Evolutionary conservation across 805 yeast genomes (phyloP), one percentile per base, ranked within the genome.

Genomic region (Candida saitoana): DNA sequence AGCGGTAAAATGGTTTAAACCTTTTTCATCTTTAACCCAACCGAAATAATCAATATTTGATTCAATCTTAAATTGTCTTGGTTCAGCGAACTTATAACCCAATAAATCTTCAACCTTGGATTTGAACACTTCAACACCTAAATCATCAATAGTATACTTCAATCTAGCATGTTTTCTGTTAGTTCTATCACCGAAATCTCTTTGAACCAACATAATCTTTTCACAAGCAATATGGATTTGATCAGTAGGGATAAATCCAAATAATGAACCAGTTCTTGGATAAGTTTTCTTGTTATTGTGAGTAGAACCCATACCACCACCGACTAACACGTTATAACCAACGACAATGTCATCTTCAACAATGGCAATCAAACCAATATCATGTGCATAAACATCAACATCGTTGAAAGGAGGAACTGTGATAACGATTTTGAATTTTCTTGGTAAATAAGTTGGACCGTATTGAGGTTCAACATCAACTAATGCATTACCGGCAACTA

Each of bases 231-330:
- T 65, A 47, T 79, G 81, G 38, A 87, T 74, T 61, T 88, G 77
- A 39, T 82, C 90, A 46, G 72, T 71, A 3, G 79, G 49, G 38
- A 82, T 80, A 57, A 69, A 91, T 19, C 98, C 98, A 50, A 91
- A 76, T 65, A 80, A 68, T 15, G 96, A 83, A 48, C 96, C 98
- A 4, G 96, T 79, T 69, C 98, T 79, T 55, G 98, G 98, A 61
- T 91, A 91, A 0, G 98, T 91, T 75, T 91, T 91, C 59, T 84
- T 84, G 72, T 91, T 91, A 76, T 90, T 91, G 64, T 91, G 98
- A 11, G 98, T 91, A 33, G 95, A 79, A 56, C 98, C 98, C 98
- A 91, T 91, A 75, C 98, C 98, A 71, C 98, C 98, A 65, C 98
- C 98, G 49, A 84, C 96, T 46, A 85, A 76, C 40, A 91, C 79